Evolutionary conservation across 306 rosid genomes (phyloP).

Genomic region (Albizia julibrissin): DNA sequence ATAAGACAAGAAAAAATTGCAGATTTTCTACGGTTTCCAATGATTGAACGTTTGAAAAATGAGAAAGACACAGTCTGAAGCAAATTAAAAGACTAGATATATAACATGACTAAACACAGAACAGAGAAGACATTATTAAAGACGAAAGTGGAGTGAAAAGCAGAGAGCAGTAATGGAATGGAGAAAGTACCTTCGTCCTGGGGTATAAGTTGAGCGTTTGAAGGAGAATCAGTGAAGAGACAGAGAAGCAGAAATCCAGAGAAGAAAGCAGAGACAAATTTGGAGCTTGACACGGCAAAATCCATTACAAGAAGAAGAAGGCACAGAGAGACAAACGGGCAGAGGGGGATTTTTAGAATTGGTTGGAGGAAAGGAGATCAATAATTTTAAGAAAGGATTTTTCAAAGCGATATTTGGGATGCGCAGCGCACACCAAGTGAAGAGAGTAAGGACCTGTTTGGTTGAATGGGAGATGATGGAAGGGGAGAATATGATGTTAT

Average conservation of each 20-base stretch:
- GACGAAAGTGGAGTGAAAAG: not conserved
- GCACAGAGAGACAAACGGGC: too few relatives aligned
- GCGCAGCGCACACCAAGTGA: too few relatives aligned
- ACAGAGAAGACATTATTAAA: not conserved
- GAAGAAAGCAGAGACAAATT: slow-evolving; percentile 32
- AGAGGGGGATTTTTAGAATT: not conserved
- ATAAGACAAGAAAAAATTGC: not conserved
- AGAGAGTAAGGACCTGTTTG: too few relatives aligned
- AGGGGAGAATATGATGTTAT: too few relatives aligned
- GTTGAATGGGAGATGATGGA: too few relatives aligned
- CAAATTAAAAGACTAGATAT: not conserved
- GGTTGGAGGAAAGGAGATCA: slow-evolving; percentile 21
- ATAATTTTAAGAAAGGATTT: not conserved
- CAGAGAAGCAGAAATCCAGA: slow-evolving; percentile 36
- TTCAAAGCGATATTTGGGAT: not conserved
- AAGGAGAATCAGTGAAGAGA: slow-evolving; percentile 46
- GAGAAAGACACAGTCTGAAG: not conserved
- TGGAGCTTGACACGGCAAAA: slow-evolving; percentile 36
- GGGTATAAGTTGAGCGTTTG: slow-evolving; percentile 66
- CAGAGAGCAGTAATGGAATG: not conserved
- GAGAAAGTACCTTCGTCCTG: slow-evolving; percentile 64
- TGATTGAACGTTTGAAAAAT: not conserved
- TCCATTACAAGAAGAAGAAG: slow-evolving; percentile 30
- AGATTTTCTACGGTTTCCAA: not conserved
- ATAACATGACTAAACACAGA: not conserved